phyloP scores from a whole-genome alignment of 768 basidiomycete species.

The Amanita rimosa region DNA sequence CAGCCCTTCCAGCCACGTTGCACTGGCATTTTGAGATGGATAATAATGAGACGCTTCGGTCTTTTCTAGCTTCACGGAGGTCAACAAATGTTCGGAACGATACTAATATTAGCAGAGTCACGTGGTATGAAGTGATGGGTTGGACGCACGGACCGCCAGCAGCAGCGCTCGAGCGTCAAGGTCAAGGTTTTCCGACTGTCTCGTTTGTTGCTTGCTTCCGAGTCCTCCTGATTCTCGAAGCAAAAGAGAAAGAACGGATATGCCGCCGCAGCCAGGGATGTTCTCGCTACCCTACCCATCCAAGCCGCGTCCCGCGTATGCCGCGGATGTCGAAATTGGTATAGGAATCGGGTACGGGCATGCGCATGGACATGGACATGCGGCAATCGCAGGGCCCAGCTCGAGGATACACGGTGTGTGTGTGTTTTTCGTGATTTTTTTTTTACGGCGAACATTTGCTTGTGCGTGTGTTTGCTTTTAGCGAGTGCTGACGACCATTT shows the following conservation, averaged over 20 bases:
- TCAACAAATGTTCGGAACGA: too few species aligned
- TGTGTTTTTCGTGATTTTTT: neutral
- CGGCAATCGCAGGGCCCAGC: constrained; percentile 28
- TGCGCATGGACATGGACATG: constrained; percentile 22
- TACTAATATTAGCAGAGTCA: too few species aligned
- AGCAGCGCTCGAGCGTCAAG: neutral
- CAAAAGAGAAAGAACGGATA: neutral
- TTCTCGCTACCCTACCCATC: constrained; percentile 46
- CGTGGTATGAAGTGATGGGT: constrained; percentile 1
- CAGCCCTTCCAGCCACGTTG: too few species aligned
- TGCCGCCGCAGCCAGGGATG: constrained; percentile 57
- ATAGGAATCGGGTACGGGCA: constrained; percentile 11
- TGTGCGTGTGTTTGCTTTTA: neutral
- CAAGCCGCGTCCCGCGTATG: constrained; percentile 10
- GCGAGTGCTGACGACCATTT: constrained; percentile 1
- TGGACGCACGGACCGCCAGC: neutral
- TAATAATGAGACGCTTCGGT: too few species aligned
- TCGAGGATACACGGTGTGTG: constrained; percentile 30
- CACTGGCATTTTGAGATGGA: too few species aligned
- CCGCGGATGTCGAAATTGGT: constrained; percentile 16
- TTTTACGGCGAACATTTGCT: neutral
- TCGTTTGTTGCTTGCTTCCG: too few species aligned
- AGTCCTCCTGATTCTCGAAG: neutral
- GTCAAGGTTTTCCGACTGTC: neutral
- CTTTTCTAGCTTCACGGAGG: too few species aligned